Conservation (phyloP, 106 monocot genomes). For the Platanthera guangdongensis region DNA sequence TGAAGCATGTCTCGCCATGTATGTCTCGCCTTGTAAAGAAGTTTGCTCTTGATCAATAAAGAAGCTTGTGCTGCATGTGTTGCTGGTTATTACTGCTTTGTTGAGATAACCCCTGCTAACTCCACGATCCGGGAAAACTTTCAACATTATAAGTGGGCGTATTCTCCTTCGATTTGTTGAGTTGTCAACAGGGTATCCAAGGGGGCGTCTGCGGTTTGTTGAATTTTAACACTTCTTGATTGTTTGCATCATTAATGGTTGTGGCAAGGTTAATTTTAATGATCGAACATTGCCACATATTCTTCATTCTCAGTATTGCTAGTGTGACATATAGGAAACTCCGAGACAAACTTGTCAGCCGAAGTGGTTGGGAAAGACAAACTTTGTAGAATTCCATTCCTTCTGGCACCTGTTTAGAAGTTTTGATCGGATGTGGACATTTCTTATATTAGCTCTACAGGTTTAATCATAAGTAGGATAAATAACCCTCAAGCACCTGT, state of each 20-base stretch:
- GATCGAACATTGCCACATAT: not conserved
- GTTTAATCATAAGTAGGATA: constrained; percentile 12
- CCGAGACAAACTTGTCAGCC: constrained; percentile 8
- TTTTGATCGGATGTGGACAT: constrained; percentile 74
- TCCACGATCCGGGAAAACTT: no score
- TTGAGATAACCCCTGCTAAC: no score
- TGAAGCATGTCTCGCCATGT: no score
- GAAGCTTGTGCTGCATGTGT: no score
- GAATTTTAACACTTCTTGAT: no score
- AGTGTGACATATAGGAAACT: constrained; percentile 10
- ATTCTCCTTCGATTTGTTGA: no score
- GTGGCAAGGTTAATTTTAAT: not conserved
- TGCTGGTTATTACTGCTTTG: no score
- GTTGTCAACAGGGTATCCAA: no score
- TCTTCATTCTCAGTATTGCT: not conserved
- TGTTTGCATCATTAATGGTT: not conserved
- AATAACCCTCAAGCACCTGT: not conserved
- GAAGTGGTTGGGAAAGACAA: constrained; percentile 70
- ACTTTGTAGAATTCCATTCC: constrained; percentile 62
- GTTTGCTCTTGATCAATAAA: no score
- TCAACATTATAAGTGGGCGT: no score
- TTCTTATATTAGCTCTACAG: constrained; percentile 58
- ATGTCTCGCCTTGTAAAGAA: no score
- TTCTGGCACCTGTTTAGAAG: constrained; percentile 79
- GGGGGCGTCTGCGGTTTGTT: no score